These are phyloP conservation scores for Carex parvula DNA, from an alignment of 176 grass and related monocot species.

Conservation along the genomic window DNA sequence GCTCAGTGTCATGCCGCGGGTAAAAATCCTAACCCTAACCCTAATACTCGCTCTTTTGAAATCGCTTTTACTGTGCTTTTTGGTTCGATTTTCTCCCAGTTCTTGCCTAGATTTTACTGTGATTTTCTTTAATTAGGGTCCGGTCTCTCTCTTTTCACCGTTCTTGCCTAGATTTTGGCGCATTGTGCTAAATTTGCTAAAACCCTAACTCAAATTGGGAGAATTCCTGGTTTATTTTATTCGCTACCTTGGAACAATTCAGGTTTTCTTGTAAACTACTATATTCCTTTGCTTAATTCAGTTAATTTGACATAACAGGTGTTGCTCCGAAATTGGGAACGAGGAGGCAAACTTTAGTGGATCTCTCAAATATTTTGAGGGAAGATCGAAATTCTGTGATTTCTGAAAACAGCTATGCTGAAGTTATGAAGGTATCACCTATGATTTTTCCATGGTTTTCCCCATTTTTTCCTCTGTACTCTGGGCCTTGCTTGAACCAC, in stretches of 20 bases:
- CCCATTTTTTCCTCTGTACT: background rate
- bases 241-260: background rate
- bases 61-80: background rate
- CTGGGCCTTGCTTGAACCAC: background rate
- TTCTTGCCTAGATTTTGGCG: slow-evolving; percentile 2
- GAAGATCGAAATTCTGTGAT: background rate
- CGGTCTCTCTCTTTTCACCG: background rate
- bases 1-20: background rate
- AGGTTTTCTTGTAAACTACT: background rate
- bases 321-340: background rate
- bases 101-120: too few species aligned
- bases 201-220: background rate
- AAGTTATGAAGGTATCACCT: background rate
- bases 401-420: background rate
- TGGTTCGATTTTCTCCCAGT: background rate
- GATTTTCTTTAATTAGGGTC: background rate
- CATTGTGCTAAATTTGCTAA: background rate
- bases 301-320: background rate
- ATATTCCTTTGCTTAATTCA: background rate
- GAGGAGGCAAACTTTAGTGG: background rate
- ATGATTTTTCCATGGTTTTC: background rate
- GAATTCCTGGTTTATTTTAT: background rate
- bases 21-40: slow-evolving; percentile 4
- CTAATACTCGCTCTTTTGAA: background rate
- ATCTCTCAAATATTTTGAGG: background rate